phyloP scores from a whole-genome alignment of 176 grass and related monocot species.

The Guadua angustifolia region DNA sequence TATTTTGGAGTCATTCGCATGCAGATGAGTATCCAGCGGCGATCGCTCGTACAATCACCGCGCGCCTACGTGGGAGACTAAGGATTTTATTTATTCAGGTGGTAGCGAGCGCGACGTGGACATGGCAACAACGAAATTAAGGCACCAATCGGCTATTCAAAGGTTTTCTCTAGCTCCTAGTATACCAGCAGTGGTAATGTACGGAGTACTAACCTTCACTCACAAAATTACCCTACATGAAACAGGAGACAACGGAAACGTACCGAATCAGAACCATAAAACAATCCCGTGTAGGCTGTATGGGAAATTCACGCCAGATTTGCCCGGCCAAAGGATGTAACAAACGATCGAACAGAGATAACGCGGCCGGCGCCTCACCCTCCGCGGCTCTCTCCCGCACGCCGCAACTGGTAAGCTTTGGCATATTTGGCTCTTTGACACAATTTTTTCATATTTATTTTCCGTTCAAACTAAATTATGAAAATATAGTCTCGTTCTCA shows the following conservation, averaged over 20 bases:
- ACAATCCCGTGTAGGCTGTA: not conserved
- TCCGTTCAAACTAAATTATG: no score
- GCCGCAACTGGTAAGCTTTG: no score
- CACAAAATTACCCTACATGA: not conserved
- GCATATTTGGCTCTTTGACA: no score
- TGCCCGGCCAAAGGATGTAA: not conserved
- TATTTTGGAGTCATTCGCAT: not conserved
- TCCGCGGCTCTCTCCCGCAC: not conserved
- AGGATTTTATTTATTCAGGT: constrained; percentile 32
- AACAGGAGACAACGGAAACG: not conserved
- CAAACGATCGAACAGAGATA: not conserved
- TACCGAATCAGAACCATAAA: not conserved
- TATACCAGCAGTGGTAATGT: not conserved
- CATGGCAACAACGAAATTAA: constrained; percentile 10
- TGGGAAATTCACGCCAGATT: not conserved
- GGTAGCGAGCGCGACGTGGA: constrained; percentile 29
- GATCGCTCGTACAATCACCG: not conserved
- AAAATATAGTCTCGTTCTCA: no score
- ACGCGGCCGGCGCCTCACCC: not conserved
- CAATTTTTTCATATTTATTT: no score
- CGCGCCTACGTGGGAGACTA: constrained; percentile 33
- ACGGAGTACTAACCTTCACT: not conserved
- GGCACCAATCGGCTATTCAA: not conserved
- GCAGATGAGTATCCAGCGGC: constrained; percentile 16
- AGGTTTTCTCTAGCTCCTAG: not conserved